These are phyloP conservation scores for Pseudoneurospora amorphoporcata DNA, from an alignment of 495 filamentous ascomycete genomes.

Conservation along the genomic window DNA sequence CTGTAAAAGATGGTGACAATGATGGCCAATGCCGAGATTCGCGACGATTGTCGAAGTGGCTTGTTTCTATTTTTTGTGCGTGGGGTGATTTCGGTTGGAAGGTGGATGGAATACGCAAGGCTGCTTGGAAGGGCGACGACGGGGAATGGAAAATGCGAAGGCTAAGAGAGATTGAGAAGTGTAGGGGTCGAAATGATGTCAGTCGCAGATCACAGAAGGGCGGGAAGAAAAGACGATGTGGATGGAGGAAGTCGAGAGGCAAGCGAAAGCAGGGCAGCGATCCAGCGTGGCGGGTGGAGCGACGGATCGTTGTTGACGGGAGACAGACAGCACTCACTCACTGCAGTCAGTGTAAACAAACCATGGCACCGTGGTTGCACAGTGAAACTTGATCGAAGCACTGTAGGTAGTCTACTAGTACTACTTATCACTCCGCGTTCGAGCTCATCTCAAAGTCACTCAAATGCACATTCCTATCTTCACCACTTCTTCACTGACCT, in stretches of 20 bases:
- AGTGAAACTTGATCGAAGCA: background rate
- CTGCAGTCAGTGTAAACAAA: background rate
- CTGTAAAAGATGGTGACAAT: background rate
- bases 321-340: background rate
- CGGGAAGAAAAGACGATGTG: background rate
- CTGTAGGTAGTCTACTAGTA: background rate
- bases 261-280: background rate
- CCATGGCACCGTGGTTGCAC: background rate
- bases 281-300: background rate
- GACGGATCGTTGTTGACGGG: background rate
- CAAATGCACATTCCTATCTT: background rate
- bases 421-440: background rate
- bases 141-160: background rate
- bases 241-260: conserved; percentile 3
- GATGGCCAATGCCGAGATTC: background rate
- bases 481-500: background rate
- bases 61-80: background rate
- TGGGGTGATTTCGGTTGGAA: background rate
- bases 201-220: conserved; percentile 8
- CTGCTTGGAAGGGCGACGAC: background rate
- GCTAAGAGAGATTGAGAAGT: conserved; percentile 6
- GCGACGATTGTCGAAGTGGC: background rate
- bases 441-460: background rate
- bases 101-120: background rate
- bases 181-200: conserved; percentile 18